Conservation (phyloP, 2,329 filamentous ascomycete species). For the Didymella sp. region DNA sequence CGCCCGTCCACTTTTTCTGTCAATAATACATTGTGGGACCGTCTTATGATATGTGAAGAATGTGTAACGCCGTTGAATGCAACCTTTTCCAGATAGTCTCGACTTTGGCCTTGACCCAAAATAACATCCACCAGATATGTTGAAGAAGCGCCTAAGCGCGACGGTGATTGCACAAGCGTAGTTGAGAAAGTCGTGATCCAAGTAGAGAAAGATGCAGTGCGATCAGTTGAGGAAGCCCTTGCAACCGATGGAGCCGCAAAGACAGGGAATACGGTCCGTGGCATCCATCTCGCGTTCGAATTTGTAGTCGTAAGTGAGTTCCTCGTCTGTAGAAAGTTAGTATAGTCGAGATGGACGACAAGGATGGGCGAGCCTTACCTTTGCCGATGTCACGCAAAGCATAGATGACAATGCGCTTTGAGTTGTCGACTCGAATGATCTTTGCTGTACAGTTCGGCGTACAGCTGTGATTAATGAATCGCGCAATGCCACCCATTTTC, state of each 20-base stretch:
- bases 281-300: conserved; percentile 97
- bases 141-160: conserved; percentile 15
- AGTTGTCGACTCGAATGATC: conserved; percentile 98
- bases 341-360: conserved; percentile 3
- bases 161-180: conserved; percentile 1
- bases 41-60: conserved; percentile 6
- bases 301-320: conserved; percentile 99
- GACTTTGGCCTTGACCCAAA: background rate
- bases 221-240: conserved; percentile 97
- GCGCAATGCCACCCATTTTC: conserved; percentile 96
- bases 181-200: conserved; percentile 5
- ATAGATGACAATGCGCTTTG: conserved; percentile 98
- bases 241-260: conserved; percentile 94
- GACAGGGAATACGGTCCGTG: conserved; percentile 93
- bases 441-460: conserved; percentile 98
- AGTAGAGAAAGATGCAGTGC: background rate
- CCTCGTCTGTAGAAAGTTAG: conserved; percentile 74
- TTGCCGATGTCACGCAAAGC: conserved; percentile 91
- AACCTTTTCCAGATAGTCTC: conserved; percentile 2
- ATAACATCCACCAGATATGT: conserved; percentile 2
- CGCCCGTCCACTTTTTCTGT: background rate
- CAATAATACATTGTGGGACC: conserved; percentile 14
- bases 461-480: conserved; percentile 99
- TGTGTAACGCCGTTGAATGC: conserved; percentile 18
- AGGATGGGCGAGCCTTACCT: conserved; percentile 68